Base-by-base conservation (phyloP, 495 filamentous ascomycete species). In the Hyaloscypha hepaticicola region DNA sequence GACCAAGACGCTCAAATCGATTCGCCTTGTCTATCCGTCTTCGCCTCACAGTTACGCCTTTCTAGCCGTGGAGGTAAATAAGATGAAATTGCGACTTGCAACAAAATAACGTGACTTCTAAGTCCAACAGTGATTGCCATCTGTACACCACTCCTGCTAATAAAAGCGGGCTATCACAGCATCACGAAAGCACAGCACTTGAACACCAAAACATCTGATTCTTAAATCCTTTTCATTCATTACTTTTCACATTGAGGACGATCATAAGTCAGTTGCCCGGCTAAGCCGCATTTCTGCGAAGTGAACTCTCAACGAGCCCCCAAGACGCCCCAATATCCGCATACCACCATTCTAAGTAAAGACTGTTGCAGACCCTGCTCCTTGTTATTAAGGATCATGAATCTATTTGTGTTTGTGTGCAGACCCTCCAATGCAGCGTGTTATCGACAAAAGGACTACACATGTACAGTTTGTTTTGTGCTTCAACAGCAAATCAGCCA, bases 291-390 rank as follows among this genome's bases (percentile, higher is more conserved):
- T 24, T 24, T 16, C 16, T 53, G 26, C 50, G 7, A 14, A 45
- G 38, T 45, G 38, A 16, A 24, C 50, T 1, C 22, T 53, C 50
- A 26, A 24, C 48, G 26, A 28, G 26, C 50, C 50, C 5, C 50
- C n/a, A 5, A 53, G n/a, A 53, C 7, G 50, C n/a, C 50, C 26
- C 50, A 53, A 24, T 53, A 19, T 53, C 8, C 8, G 38, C 38
- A 53, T 53, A 24, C n/a, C 22, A 5, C 29, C 50, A 33, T 58
- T 34, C 57, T 57, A 60, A 48, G 61, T 64, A 64, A 48, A 53
- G 61, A 64, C 61, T 57, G 61, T 64, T 24, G 34, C 26, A 58
- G 52, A 25, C 33, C 27, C 28, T n/a, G 26, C 12, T 63, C 50
- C 41, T 22, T 64, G 21, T 25, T 22, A 27, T 29, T 51, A 57